phyloP scores from a whole-genome alignment of 176 grass and related monocot species.

The barley (Hordeum vulgare) region MorexV3_pseudomolecules_assembly NC_058522.1:343636561-343637060 shows the following conservation, averaged over 20 bases:
- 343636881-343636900: conserved; percentile 52
- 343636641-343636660: conserved; percentile 48
- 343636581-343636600: conserved; percentile 58
- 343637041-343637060: conserved; percentile 71
- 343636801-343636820: conserved; percentile 11
- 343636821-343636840: conserved; percentile 73
- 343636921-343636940: conserved; percentile 61
- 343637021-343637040: conserved; percentile 64
- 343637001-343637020: conserved; percentile 67
- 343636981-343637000: conserved; percentile 69
- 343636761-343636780: background rate
- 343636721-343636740: background rate
- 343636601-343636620: conserved; percentile 72
- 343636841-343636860: conserved; percentile 73
- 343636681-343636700: background rate
- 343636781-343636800: background rate
- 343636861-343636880: conserved; percentile 60
- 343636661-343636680: background rate
- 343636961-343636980: conserved; percentile 81
- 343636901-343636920: conserved; percentile 63
- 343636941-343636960: conserved; percentile 81
- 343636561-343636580: conserved; percentile 75
- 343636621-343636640: conserved; percentile 46
- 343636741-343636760: background rate
- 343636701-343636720: background rate